These are phyloP conservation scores for Striga asiatica DNA, from an alignment of 257 asterid species.

Conservation along the genomic window DNA sequence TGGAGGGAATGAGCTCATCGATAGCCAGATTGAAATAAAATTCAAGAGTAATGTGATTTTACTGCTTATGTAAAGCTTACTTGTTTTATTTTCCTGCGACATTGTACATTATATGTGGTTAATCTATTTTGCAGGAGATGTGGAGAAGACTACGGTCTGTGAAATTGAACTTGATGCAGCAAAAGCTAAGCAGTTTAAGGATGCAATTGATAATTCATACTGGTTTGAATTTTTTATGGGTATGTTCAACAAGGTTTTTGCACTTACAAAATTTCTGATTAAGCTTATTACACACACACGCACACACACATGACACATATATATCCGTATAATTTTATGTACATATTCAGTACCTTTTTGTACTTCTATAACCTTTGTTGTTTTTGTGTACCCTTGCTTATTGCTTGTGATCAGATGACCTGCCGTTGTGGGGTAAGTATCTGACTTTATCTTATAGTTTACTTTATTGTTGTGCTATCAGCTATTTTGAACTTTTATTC, in stretches of 20 bases:
- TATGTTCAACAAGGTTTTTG: slow-evolving; percentile 11
- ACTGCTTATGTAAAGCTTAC: background rate
- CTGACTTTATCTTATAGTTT: slow-evolving; percentile 1
- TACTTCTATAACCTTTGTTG: slow-evolving; percentile 24
- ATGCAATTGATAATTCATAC: slow-evolving; percentile 57
- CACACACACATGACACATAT: background rate
- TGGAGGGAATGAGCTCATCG: slow-evolving; percentile 97
- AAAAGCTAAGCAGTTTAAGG: slow-evolving; percentile 50
- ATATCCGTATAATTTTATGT: background rate
- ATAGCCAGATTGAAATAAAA: slow-evolving; percentile 74
- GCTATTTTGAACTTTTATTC: slow-evolving; percentile 4
- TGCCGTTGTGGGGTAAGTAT: slow-evolving; percentile 93
- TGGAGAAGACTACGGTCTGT: slow-evolving; percentile 38
- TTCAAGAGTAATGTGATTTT: slow-evolving; percentile 48
- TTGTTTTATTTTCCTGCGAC: background rate
- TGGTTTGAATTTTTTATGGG: slow-evolving; percentile 73
- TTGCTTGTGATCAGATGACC: slow-evolving; percentile 63
- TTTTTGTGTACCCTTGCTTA: slow-evolving; percentile 16
- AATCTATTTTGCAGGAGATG: slow-evolving; percentile 43
- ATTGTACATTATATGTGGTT: background rate
- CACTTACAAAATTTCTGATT: background rate
- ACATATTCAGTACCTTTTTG: background rate
- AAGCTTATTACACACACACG: background rate
- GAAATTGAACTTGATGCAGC: slow-evolving; percentile 52
- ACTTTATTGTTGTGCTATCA: background rate